phyloP scores from a whole-genome alignment of 106 monocot species.

The Dendrobium chrysotoxum region DNA sequence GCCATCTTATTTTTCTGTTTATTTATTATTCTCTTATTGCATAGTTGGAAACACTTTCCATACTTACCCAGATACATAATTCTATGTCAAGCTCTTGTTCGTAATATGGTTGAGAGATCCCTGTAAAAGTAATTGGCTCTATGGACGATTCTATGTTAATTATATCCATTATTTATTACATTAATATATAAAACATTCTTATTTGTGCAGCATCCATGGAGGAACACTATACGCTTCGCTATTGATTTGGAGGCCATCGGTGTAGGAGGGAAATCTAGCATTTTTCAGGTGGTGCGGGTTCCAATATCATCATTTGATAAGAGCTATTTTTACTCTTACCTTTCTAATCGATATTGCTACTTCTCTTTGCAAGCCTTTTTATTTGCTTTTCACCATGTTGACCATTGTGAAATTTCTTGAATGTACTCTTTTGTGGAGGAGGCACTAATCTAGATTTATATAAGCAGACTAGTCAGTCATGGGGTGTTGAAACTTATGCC shows the following conservation, averaged over 20 bases:
- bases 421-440: not conserved
- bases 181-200: not conserved
- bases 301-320: not conserved
- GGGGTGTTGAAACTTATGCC: constrained; percentile 80
- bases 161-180: not conserved
- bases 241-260: constrained; percentile 79
- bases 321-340: not conserved
- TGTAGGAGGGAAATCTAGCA: constrained; percentile 57
- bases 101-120: not conserved
- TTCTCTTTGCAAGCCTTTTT: not conserved
- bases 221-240: constrained; percentile 37
- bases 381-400: not conserved
- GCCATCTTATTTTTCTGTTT: not conserved
- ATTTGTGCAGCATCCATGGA: constrained; percentile 68
- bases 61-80: not conserved
- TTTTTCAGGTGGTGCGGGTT: constrained; percentile 47
- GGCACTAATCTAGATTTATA: not conserved
- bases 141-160: not conserved
- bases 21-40: not conserved
- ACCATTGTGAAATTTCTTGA: not conserved
- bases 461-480: constrained; percentile 48
- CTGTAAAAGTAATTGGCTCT: not conserved
- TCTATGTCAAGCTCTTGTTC: not conserved
- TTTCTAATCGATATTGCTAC: not conserved
- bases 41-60: not conserved